Evolutionary conservation across 345 rosid species (phyloP).

Genomic region (Physaria fendleri): DNA sequence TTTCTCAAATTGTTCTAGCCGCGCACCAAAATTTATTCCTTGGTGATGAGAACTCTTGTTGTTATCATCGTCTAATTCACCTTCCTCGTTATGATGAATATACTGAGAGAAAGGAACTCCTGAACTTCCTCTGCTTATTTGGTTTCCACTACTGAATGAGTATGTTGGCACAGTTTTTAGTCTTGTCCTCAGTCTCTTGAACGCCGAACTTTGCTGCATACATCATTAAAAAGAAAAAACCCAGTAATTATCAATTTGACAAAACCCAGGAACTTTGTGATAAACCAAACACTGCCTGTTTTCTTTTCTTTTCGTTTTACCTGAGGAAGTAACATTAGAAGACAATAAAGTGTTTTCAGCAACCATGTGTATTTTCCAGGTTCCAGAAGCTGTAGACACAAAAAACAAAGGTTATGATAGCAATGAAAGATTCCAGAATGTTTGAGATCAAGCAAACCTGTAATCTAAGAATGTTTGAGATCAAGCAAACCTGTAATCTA

Average conservation of each 20-base stretch:
- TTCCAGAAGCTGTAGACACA: slow-evolving; percentile 85
- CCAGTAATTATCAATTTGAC: background rate
- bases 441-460: no score
- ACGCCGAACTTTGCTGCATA: slow-evolving; percentile 93
- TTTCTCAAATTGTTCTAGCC: slow-evolving; percentile 80
- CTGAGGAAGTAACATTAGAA: slow-evolving; percentile 98
- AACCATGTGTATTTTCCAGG: slow-evolving; percentile 88
- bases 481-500: slow-evolving; percentile 80
- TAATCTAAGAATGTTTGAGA: background rate
- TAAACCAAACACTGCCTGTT: background rate
- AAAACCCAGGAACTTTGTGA: background rate
- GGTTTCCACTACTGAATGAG: slow-evolving; percentile 62
- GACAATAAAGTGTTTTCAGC: slow-evolving; percentile 88
- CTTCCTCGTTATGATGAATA: slow-evolving; percentile 48
- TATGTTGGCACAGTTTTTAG: slow-evolving; percentile 79
- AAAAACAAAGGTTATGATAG: background rate
- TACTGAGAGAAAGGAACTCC: slow-evolving; percentile 63
- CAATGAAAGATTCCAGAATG: background rate
- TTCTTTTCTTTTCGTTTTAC: slow-evolving; percentile 24
- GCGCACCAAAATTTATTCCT: slow-evolving; percentile 65
- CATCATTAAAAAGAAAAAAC: background rate
- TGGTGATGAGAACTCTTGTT: slow-evolving; percentile 48
- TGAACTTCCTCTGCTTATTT: slow-evolving; percentile 57
- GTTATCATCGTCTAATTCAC: slow-evolving; percentile 52
- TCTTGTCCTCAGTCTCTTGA: slow-evolving; percentile 80